Base-by-base conservation (phyloP, 108 stramenopile species). In the Discostella pseudostelligera region DNA sequence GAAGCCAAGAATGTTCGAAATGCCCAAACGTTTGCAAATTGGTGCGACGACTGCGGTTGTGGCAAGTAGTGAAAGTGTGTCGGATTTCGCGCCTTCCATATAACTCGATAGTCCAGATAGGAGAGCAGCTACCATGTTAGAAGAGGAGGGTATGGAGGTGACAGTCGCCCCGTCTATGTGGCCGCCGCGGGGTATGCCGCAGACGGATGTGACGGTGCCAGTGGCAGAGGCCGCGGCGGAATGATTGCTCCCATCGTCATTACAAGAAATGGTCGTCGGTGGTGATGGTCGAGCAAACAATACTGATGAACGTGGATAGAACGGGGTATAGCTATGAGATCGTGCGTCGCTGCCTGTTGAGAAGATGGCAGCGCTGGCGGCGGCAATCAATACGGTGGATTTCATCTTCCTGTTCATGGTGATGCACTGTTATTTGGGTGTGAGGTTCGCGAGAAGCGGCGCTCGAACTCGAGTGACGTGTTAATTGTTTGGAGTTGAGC, bases 1-100 rank as follows among this genome's bases (percentile, higher is more conserved):
- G 60, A 94, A 96, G 4, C 96, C 96, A 14, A 97, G 62, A 26
- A 97, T 96, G 36, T 93, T 94, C 46, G 96, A 96, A 19, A 84
- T 72, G 20, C 84, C 80, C 13, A 90, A 54, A 20, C 75, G 57
- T 60, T 88, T 92, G 79, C 89, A 93, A 10, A 95, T 40, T 26
- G 96, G 95, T 14, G 94, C 85, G 35, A 89, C 85, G 48, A 96
- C 55, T 12, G 94, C 86, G 5, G 90, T 94, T 13, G 87, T 88
- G 56, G 81, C 46, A n/a, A 97, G 79, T 7, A 96, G 67, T 25
- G 91, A 49, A 32, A 97, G 68, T 0, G 91, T 78, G 70, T 97
- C 96, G 11, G 87, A 55, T 59, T 93, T 94, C 44, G 87, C 77
- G 14, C 96, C 96, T n/a, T 62, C 62, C 74, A 90, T 84, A 70